phyloP scores from a whole-genome alignment of 108 stramenopile genomes.

The Fragilariopsis cylindrus region DNA sequence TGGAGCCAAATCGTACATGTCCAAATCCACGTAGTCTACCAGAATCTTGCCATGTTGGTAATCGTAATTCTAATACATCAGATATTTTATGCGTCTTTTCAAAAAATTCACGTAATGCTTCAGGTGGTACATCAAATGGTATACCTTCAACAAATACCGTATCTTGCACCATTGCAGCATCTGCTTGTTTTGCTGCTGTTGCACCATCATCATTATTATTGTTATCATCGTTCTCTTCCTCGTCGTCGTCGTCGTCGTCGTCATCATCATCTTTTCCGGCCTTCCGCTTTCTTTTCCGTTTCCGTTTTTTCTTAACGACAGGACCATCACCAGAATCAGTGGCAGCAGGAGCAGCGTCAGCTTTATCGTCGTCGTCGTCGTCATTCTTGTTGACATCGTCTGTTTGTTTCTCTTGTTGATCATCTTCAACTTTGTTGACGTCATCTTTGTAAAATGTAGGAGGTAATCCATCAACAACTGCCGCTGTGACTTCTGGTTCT shows the following conservation, averaged over 20 bases:
- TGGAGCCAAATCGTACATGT: constrained; percentile 83
- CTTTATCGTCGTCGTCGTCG: background rate
- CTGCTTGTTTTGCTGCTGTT: background rate
- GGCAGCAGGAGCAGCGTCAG: background rate
- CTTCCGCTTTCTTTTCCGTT: constrained; percentile 70
- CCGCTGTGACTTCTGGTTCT: background rate
- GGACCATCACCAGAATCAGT: background rate
- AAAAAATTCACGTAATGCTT: constrained; percentile 81
- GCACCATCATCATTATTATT: background rate
- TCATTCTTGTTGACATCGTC: constrained; percentile 5
- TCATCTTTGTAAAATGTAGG: constrained; percentile 9
- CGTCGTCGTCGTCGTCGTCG: constrained; percentile 18
- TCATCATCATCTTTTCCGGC: constrained; percentile 2
- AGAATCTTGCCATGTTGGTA: constrained; percentile 94
- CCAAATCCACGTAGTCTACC: constrained; percentile 92
- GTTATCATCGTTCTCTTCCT: constrained; percentile 10
- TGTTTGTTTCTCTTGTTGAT: background rate
- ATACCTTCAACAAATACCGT: constrained; percentile 94
- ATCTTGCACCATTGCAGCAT: constrained; percentile 34
- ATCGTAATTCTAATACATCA: constrained; percentile 74
- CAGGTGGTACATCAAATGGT: constrained; percentile 73
- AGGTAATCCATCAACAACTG: constrained; percentile 6
- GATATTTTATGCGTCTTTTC: constrained; percentile 33
- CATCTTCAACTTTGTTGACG: background rate
- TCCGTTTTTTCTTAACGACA: constrained; percentile 44